Base-by-base conservation (phyloP, 768 basidiomycete species). In the Pseudohyphozyma bogoriensis region DNA sequence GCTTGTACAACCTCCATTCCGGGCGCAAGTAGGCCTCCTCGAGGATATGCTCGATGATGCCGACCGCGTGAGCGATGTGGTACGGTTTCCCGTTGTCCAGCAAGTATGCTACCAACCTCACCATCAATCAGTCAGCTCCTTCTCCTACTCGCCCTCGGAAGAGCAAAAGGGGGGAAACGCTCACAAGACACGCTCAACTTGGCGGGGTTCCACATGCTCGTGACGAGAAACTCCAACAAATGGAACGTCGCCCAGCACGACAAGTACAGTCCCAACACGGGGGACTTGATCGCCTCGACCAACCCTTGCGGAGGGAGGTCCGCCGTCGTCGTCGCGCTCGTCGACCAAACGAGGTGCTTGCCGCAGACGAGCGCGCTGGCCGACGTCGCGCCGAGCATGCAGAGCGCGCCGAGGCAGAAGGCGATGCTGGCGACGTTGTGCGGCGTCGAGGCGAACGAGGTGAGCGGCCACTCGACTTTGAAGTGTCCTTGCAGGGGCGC, bases 141-240 rank as follows among this genome's bases (percentile, higher is more conserved):
- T n/a, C 2, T 2, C 67, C 22, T 36, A 11, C 7, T 36, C 33
- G 33, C n/a, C 5, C 16, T 64, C 57, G 13, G 22, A 7, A 47
- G 28, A 35, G 47, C 22, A 13, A n/a, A 20, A 39, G 40, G 29
- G 15, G 51, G n/a, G 20, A n/a, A 32, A 22, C 15, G 79, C 89
- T 78, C 72, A 93, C 95, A 96, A 71, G 91, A 88, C 11, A 95
- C 82, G 60, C 84, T 88, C 70, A 90, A 86, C 75, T 92, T 95
- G 55, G 86, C 85, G 42, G 85, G 76, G 73, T 97, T 97, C 86
- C 89, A 97, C 28, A 89, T 89, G 1, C 92, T 92, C 10, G 95
- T 95, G 6, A 92, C 89, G 39, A 85, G 86, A 70, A 91, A 97
- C 73, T 99, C 95, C 16, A 81, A 83, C 83, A 89, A 86, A 70